phyloP scores from a whole-genome alignment of 2,329 filamentous ascomycete genomes.

The Talaromyces sp. region DNA sequence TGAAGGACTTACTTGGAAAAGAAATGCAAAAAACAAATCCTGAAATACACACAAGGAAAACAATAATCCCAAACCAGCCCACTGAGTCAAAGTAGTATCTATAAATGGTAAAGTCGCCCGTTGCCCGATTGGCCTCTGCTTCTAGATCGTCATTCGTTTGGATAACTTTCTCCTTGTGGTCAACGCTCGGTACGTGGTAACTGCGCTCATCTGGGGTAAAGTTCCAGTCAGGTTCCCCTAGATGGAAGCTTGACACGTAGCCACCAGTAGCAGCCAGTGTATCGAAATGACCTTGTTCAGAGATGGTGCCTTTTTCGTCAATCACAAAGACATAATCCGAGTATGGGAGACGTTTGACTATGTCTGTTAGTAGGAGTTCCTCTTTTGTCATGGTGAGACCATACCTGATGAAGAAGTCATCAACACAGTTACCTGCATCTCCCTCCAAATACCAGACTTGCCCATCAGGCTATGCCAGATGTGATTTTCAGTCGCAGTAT shows the following conservation, averaged over 20 bases:
- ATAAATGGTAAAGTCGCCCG: conserved; percentile 45
- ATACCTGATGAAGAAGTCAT: conserved; percentile 20
- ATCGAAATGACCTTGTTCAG: conserved; percentile 43
- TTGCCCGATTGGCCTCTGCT: conserved; percentile 29
- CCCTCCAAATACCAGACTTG: conserved; percentile 18
- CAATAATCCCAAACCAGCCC: conserved; percentile 33
- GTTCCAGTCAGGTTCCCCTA: conserved; percentile 33
- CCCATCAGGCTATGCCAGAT: conserved; percentile 21
- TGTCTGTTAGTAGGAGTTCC: background rate
- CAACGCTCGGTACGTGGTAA: conserved; percentile 14
- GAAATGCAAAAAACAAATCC: conserved; percentile 42
- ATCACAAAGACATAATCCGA: conserved; percentile 44
- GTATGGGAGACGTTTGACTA: conserved; percentile 41
- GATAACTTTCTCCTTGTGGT: conserved; percentile 13
- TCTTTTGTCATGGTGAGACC: background rate
- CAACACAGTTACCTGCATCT: conserved; percentile 17
- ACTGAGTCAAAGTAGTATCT: conserved; percentile 39
- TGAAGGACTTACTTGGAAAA: conserved; percentile 34
- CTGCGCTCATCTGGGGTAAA: conserved; percentile 22
- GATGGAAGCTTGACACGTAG: conserved; percentile 41
- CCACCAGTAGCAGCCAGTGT: conserved; percentile 36
- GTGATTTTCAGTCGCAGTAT: conserved; percentile 20
- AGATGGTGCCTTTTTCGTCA: conserved; percentile 35
- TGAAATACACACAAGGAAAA: conserved; percentile 38
- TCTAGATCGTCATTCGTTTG: conserved; percentile 24